Evolutionary conservation across 163 green algal species (phyloP).

Genomic region (Scenedesmus sp.): DNA sequence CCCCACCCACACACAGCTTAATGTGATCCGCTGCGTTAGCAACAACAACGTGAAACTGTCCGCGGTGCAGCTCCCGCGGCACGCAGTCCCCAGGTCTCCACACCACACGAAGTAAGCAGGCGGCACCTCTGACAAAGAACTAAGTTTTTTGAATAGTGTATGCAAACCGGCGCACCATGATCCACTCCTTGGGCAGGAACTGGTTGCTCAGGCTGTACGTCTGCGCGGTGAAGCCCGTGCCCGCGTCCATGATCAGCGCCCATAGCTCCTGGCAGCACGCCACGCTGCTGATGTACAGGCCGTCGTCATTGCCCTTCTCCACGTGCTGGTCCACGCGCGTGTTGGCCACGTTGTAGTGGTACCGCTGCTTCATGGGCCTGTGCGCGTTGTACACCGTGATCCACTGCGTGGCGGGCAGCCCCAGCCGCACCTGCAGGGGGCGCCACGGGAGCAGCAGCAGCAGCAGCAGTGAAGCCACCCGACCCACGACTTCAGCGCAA

Average conservation of each 20-base stretch:
- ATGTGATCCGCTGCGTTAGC: too few relatives aligned
- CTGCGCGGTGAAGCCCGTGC: constrained; percentile 92
- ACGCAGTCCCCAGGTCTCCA: too few relatives aligned
- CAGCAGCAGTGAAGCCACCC: too few relatives aligned
- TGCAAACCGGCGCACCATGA: constrained; percentile 89
- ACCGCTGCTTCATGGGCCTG: constrained; percentile 99
- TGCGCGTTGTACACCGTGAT: constrained; percentile 99
- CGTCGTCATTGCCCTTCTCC: constrained; percentile 99
- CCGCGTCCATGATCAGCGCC: constrained; percentile 94
- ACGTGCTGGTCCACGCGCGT: constrained; percentile 95
- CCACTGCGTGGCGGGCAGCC: constrained; percentile 98
- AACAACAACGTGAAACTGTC: too few relatives aligned
- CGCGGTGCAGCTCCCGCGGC: too few relatives aligned
- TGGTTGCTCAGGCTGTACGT: constrained; percentile 92
- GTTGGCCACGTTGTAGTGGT: constrained; percentile 99
- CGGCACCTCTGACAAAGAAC: too few relatives aligned
- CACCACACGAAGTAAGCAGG: too few relatives aligned
- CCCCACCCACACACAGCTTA: not conserved
- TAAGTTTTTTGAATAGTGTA: too few relatives aligned
- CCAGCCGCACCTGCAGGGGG: constrained; percentile 87
- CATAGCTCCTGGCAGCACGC: constrained; percentile 94
- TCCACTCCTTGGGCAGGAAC: constrained; percentile 99
- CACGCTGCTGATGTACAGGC: constrained; percentile 96
- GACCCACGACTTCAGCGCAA: too few relatives aligned
- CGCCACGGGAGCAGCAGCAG: constrained; percentile 40